These are phyloP conservation scores for Pseudocohnilembus persalinus DNA, from an alignment of 169 alveolate genomes.

Conservation along the genomic window DNA sequence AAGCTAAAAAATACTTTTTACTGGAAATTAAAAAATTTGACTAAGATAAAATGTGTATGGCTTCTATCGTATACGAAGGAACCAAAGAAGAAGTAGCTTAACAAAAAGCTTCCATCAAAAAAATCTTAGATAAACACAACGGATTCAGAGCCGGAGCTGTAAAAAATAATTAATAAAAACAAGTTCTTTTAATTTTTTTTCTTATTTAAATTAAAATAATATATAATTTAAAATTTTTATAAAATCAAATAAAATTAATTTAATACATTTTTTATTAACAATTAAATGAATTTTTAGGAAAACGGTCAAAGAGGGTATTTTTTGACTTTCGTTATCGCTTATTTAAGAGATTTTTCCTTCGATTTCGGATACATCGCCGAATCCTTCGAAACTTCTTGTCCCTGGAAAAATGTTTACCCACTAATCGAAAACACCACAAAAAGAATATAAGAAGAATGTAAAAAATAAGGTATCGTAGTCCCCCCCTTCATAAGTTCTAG, in stretches of 20 bases:
- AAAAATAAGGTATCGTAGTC: slow-evolving; percentile 57
- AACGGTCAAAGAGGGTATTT: slow-evolving; percentile 78
- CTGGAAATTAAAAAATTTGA: slow-evolving; percentile 72
- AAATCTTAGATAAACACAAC: slow-evolving; percentile 49
- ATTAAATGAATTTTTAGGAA: slow-evolving; percentile 34
- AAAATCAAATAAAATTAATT: too few relatives aligned
- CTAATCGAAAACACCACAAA: slow-evolving; percentile 62
- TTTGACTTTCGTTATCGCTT: slow-evolving; percentile 79
- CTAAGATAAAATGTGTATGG: slow-evolving; percentile 73
- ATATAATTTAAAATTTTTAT: too few relatives aligned
- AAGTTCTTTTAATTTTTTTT: too few relatives aligned
- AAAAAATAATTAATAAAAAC: not conserved
- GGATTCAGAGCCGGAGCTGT: slow-evolving; percentile 69
- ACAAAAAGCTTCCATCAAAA: slow-evolving; percentile 57
- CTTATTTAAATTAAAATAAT: not conserved
- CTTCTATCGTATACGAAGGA: slow-evolving; percentile 84
- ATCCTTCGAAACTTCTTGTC: slow-evolving; percentile 78
- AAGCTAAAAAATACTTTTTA: slow-evolving; percentile 70
- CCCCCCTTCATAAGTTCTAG: slow-evolving; percentile 73
- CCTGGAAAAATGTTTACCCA: slow-evolving; percentile 69
- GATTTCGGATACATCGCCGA: slow-evolving; percentile 66
- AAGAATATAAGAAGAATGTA: slow-evolving; percentile 61
- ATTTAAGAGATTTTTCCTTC: slow-evolving; percentile 72
- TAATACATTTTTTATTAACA: not conserved
- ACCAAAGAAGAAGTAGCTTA: slow-evolving; percentile 51